A percentile compares a stretch with the other conserved stretches of the same genome.
Conservation (phyloP, 768 basidiomycete species). For the Glaciozyma antarctica region DNA sequence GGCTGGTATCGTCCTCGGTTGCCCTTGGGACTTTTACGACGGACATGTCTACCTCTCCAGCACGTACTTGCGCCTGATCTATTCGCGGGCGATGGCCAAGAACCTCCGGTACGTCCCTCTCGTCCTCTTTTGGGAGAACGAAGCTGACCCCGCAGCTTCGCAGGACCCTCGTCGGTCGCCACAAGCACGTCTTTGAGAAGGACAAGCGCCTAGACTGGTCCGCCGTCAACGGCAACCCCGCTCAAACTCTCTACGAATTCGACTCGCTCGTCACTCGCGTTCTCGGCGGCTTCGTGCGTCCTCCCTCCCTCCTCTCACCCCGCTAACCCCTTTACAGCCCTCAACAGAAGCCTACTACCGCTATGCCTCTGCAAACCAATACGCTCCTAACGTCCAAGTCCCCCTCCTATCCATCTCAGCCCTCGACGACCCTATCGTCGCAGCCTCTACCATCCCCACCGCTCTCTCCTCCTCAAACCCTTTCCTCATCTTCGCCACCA, state of each 20-base stretch:
- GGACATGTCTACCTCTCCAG: constrained; percentile 20
- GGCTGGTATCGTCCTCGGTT: not conserved
- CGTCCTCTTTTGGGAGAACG: not conserved
- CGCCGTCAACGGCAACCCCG: constrained; percentile 25
- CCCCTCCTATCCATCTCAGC: constrained; percentile 69
- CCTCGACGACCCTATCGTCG: constrained; percentile 68
- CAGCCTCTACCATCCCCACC: constrained; percentile 42
- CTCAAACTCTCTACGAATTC: constrained; percentile 41
- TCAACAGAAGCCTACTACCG: constrained; percentile 47
- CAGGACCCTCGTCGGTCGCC: constrained; percentile 17
- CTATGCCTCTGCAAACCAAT: constrained; percentile 51
- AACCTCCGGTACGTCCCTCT: constrained; percentile 57
- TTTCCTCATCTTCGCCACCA: constrained; percentile 54
- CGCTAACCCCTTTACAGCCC: constrained; percentile 45
- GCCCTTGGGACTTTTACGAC: not conserved
- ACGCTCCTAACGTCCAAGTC: constrained; percentile 53
- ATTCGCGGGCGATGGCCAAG: constrained; percentile 67
- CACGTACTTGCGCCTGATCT: constrained; percentile 53
- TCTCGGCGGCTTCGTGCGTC: constrained; percentile 46
- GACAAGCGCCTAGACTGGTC: constrained; percentile 22
- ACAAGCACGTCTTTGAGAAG: constrained; percentile 12
- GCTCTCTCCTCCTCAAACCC: constrained; percentile 28
- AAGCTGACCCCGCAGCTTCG: not conserved
- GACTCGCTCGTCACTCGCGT: constrained; percentile 41
- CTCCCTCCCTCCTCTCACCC: not conserved